Evolutionary conservation across 305 asterid genomes (phyloP).

Genomic region (Lippia alba): DNA sequence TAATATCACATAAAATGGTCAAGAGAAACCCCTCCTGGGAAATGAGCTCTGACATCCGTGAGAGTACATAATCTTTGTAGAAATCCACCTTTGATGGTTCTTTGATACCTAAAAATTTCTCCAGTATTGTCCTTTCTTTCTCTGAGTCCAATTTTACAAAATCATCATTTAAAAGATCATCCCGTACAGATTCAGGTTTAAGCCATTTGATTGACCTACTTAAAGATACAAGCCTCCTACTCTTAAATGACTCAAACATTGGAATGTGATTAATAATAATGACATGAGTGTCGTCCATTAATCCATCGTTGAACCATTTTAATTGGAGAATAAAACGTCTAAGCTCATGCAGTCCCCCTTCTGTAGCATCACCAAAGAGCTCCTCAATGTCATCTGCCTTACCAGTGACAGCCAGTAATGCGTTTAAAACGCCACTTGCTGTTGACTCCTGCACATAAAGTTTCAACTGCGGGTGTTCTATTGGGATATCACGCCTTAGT

Average conservation of each 20-base stretch:
- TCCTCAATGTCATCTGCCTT: slow-evolving; percentile 60
- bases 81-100: slow-evolving; percentile 76
- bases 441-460: slow-evolving; percentile 83
- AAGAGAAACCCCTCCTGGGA: slow-evolving; percentile 62
- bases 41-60: slow-evolving; percentile 67
- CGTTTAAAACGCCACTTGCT: slow-evolving; percentile 81
- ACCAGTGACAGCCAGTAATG: slow-evolving; percentile 69
- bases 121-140: slow-evolving; percentile 74
- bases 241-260: slow-evolving; percentile 92
- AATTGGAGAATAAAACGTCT: slow-evolving; percentile 94
- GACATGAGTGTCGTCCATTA: slow-evolving; percentile 58
- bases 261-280: slow-evolving; percentile 78
- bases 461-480: slow-evolving; percentile 76
- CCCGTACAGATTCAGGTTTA: slow-evolving; percentile 71
- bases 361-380: slow-evolving; percentile 73
- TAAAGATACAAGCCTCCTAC: slow-evolving; percentile 77
- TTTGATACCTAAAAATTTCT: slow-evolving; percentile 66
- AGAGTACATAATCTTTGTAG: slow-evolving; percentile 76
- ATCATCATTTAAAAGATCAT: slow-evolving; percentile 78
- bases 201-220: slow-evolving; percentile 84
- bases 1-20: slow-evolving; percentile 64
- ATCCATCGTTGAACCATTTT: slow-evolving; percentile 84
- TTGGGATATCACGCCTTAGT: slow-evolving; percentile 73
- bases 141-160: slow-evolving; percentile 85
- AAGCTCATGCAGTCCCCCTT: slow-evolving; percentile 86